phyloP scores from a whole-genome alignment of 352 stramenopile genomes.

The Pseudoperonospora humuli region DNA sequence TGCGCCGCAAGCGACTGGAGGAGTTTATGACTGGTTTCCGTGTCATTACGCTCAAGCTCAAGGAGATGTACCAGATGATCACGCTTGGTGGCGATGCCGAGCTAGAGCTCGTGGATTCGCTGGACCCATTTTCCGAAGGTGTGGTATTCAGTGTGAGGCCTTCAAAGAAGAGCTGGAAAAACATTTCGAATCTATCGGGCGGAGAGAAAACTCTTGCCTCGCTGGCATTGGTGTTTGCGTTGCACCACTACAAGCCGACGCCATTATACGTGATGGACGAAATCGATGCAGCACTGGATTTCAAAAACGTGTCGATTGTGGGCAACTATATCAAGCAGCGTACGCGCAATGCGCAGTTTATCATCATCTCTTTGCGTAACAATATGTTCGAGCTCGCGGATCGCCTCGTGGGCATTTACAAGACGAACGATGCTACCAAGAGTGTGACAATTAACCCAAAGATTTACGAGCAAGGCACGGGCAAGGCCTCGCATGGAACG shows the following conservation, averaged over 20 bases:
- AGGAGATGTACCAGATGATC: constrained; percentile 99
- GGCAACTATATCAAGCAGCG: constrained; percentile 99
- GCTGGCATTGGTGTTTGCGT: constrained; percentile 98
- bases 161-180: constrained; percentile 99
- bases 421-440: constrained; percentile 98
- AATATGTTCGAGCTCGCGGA: constrained; percentile 99
- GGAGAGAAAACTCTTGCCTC: constrained; percentile 99
- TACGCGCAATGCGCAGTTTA: constrained; percentile 98
- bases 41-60: constrained; percentile 98
- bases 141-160: constrained; percentile 98
- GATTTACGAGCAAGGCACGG: constrained; percentile 51
- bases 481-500: constrained; percentile 6
- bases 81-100: constrained; percentile 96
- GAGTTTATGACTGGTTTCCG: constrained; percentile 99
- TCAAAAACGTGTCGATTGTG: constrained; percentile 99
- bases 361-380: constrained; percentile 99
- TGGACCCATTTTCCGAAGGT: constrained; percentile 98
- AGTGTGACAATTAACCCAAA: constrained; percentile 98
- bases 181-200: constrained; percentile 98
- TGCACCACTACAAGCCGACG: constrained; percentile 99
- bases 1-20: constrained; percentile 93
- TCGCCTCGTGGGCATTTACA: constrained; percentile 99
- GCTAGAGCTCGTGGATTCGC: constrained; percentile 97
- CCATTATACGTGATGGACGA: constrained; percentile 99
- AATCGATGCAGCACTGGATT: constrained; percentile 93